These are phyloP conservation scores for Rutstroemia sydowiana DNA, from an alignment of 2,329 filamentous ascomycete genomes.

Conservation along the genomic window DNA sequence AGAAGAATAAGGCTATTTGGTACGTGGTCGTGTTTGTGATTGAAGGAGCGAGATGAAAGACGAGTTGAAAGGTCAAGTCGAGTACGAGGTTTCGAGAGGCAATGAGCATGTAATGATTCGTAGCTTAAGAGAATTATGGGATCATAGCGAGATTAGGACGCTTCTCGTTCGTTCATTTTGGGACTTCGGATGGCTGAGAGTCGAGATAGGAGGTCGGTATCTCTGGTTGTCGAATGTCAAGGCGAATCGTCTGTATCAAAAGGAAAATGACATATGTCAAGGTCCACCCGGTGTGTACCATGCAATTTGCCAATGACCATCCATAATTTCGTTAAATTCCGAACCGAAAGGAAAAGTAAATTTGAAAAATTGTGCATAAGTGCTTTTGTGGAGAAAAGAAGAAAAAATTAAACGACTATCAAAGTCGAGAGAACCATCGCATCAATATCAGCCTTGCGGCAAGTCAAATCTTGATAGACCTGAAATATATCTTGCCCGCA, in stretches of 20 bases:
- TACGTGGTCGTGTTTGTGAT: slow-evolving; percentile 6
- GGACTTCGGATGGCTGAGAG: slow-evolving; percentile 30
- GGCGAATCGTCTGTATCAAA: slow-evolving; percentile 31
- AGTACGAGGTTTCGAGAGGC: slow-evolving; percentile 14
- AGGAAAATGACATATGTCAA: slow-evolving; percentile 24
- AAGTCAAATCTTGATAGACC: slow-evolving; percentile 52
- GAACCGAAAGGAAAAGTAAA: slow-evolving; percentile 25
- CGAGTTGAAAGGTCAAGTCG: slow-evolving; percentile 16
- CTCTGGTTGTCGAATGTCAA: slow-evolving; percentile 30
- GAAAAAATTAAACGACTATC: slow-evolving; percentile 25
- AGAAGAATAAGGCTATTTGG: slow-evolving; percentile 19
- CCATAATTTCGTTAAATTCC: slow-evolving; percentile 34
- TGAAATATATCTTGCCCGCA: slow-evolving; percentile 39
- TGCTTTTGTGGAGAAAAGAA: slow-evolving; percentile 30
- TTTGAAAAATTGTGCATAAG: slow-evolving; percentile 26
- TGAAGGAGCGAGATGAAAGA: slow-evolving; percentile 25
- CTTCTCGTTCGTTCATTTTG: slow-evolving; percentile 31
- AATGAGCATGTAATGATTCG: slow-evolving; percentile 24
- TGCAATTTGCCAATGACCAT: slow-evolving; percentile 29
- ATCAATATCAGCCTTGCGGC: slow-evolving; percentile 52
- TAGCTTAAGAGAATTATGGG: slow-evolving; percentile 29
- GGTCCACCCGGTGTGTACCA: slow-evolving; percentile 23
- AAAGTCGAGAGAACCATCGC: slow-evolving; percentile 33
- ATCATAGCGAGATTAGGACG: slow-evolving; percentile 34
- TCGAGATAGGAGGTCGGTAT: slow-evolving; percentile 32